Evolutionary conservation across 768 basidiomycete species (phyloP), one percentile per base, ranked within the genome.

Genomic region (Asterophora lycoperdoides): DNA sequence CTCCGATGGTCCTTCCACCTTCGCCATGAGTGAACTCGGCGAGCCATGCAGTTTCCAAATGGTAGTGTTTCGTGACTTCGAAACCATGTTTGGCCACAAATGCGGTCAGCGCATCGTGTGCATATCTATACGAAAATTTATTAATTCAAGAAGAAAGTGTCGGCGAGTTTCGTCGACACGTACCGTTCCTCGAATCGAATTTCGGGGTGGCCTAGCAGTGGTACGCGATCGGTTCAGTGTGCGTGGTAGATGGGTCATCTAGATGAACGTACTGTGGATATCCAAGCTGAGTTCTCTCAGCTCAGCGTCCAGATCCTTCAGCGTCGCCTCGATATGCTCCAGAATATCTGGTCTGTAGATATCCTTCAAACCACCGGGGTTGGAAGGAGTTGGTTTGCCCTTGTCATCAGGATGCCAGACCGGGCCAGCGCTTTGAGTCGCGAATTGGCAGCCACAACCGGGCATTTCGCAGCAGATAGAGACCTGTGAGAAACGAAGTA

Each of bases 21-120:
- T 69, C 63, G 9, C 86, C 84, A 55, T 83, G 73, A 13, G 74
- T 68, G 56, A 79, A 90, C 1, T 74, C 76, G 0, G 89, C 89
- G 17, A 74, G 68, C 89, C 89, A 90, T 4, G 86, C 89, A 0
- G 89, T 92, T 14, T 79, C 73, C 19, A 91, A 69, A 42, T 76
- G 73, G 56, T 81, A 77, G 39, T 86, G 77, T 44, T 67, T 73
- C 34, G 74, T 76, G 11, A 89, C 83, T 13, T 74, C 64, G 60
- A 86, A 90, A 0, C 83, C 86, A 23, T 81, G 79, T 38, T 73
- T 72, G 37, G 67, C 70, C 75, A 91, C 79, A 61, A 88, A 89
- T 0, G 66, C 61, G 0, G 87, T 85, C 18, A 87, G 74, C 2
- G 70, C 73, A 56, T 89, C 84, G 54, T 91, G 88, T 0, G 89